A percentile compares a stretch with the other conserved stretches of the same genome.
phyloP scores from a whole-genome alignment of 305 asterid genomes.

The Fraxinus floribunda region DNA sequence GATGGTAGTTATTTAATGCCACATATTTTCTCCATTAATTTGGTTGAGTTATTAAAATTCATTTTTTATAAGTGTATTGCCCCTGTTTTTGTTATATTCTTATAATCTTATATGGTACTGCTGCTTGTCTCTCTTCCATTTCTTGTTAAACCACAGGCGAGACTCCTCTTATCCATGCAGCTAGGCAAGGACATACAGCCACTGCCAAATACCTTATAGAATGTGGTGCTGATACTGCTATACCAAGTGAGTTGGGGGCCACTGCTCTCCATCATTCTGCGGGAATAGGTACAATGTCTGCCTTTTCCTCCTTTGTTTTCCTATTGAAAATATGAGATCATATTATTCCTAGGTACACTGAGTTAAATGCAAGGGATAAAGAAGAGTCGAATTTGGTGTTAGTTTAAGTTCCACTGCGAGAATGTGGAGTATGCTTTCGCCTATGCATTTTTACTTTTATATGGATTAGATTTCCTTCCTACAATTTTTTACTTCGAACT shows the following conservation, averaged over 20 bases:
- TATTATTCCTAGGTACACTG: neutral
- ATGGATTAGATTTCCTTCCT: neutral
- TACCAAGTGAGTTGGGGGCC: slow-evolving; percentile 79
- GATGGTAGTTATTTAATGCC: slow-evolving; percentile 51
- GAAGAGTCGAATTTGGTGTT: neutral
- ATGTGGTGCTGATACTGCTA: slow-evolving; percentile 73
- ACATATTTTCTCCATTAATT: neutral
- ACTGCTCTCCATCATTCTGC: slow-evolving; percentile 88
- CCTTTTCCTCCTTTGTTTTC: neutral
- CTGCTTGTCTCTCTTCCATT: neutral
- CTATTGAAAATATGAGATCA: neutral
- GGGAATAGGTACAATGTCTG: slow-evolving; percentile 60
- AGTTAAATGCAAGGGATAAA: neutral
- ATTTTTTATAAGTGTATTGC: neutral
- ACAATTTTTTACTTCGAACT: neutral
- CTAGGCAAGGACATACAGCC: slow-evolving; percentile 76
- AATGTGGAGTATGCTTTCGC: neutral
- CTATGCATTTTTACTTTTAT: neutral
- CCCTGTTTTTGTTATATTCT: neutral
- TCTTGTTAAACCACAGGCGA: slow-evolving; percentile 52
- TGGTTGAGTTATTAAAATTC: neutral
- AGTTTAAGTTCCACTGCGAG: neutral
- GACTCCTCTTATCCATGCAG: slow-evolving; percentile 86
- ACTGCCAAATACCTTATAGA: slow-evolving; percentile 74
- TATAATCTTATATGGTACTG: neutral